Evolutionary conservation across 768 basidiomycete species (phyloP).

Genomic region (Kwoniella dejecticola): DNA sequence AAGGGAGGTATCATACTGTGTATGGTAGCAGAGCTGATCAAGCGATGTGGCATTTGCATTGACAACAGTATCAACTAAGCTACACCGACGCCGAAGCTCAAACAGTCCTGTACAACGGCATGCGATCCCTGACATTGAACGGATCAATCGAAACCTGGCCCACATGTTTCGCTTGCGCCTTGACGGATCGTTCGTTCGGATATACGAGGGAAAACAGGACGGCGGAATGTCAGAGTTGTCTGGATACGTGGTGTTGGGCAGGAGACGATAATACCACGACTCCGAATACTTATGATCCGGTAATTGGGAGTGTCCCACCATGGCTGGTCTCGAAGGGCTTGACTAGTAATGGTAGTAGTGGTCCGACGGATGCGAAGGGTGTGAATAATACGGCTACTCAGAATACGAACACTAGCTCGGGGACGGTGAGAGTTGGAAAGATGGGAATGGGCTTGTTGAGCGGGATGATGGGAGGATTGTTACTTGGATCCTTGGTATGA

Average conservation of each 20-base stretch:
- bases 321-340: conserved; percentile 32
- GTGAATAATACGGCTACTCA: neutral
- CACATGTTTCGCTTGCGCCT: conserved; percentile 71
- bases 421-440: neutral
- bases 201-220: conserved; percentile 42
- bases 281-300: conserved; percentile 44
- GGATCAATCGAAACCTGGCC: conserved; percentile 64
- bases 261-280: conserved; percentile 48
- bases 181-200: conserved; percentile 60
- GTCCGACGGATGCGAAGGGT: conserved; percentile 12
- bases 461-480: no score
- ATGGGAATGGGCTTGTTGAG: neutral
- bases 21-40: no score
- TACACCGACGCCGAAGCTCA: conserved; percentile 64
- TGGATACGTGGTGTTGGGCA: conserved; percentile 54
- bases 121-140: conserved; percentile 60
- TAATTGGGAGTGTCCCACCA: conserved; percentile 39
- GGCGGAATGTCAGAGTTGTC: conserved; percentile 50
- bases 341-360: neutral
- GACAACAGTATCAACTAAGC: conserved; percentile 62
- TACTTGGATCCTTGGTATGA: no score
- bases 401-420: neutral
- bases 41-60: no score
- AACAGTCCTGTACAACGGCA: conserved; percentile 67
- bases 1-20: no score